Conservation (phyloP, 305 asterid genomes). For the Fraxinus velutina region DNA sequence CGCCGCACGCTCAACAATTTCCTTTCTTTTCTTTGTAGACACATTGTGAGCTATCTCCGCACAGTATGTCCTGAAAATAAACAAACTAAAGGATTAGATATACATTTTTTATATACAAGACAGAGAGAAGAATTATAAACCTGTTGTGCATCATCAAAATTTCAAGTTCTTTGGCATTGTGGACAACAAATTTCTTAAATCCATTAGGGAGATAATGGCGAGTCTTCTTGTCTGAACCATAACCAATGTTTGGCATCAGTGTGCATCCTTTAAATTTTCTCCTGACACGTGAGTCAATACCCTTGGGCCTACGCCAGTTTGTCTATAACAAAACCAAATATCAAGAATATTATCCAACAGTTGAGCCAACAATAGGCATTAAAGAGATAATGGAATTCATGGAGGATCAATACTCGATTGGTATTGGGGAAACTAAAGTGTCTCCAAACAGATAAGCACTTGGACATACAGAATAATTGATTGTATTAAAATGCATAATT, state of each 20-base stretch:
- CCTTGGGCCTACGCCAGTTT: slow-evolving; percentile 52
- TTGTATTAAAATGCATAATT: not conserved
- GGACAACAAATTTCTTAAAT: slow-evolving; percentile 46
- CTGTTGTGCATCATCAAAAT: slow-evolving; percentile 49
- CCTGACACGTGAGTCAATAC: slow-evolving; percentile 55
- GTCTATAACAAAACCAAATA: slow-evolving; percentile 3
- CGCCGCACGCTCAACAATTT: slow-evolving; percentile 39
- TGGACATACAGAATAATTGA: not conserved
- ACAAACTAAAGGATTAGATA: not conserved
- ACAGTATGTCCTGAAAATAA: slow-evolving; percentile 35
- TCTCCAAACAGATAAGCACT: not conserved
- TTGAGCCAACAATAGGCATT: not conserved
- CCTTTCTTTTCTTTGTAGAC: slow-evolving; percentile 40
- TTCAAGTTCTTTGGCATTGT: slow-evolving; percentile 40
- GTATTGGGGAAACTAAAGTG: not conserved
- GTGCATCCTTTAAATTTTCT: slow-evolving; percentile 50
- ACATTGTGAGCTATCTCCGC: slow-evolving; percentile 45
- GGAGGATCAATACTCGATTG: not conserved
- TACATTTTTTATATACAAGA: not conserved
- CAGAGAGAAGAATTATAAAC: slow-evolving; percentile 3
- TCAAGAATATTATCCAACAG: not conserved
- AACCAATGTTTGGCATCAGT: slow-evolving; percentile 50
- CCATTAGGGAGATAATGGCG: slow-evolving; percentile 50
- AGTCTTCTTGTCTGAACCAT: slow-evolving; percentile 47
- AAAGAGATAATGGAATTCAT: not conserved